A percentile compares a stretch with the other conserved stretches of the same genome.
Evolutionary conservation across 2,329 filamentous ascomycete species (phyloP).

Genomic region (Thermoascus crustaceus): DNA sequence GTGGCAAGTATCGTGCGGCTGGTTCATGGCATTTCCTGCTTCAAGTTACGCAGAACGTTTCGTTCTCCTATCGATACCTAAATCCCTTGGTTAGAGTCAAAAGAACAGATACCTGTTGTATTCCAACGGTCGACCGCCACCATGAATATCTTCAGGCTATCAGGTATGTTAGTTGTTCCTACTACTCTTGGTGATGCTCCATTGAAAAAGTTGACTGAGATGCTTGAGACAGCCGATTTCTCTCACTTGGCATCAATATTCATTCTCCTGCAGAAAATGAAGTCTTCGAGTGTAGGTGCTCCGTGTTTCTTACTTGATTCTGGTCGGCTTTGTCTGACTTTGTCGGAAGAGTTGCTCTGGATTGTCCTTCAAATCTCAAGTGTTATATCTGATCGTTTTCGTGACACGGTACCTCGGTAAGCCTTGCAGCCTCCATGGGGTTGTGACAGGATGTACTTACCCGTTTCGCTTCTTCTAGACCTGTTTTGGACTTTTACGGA

Average conservation of each 20-base stretch:
- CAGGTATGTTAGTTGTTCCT: constrained; percentile 42
- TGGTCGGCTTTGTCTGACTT: constrained; percentile 10
- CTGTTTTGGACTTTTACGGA: constrained; percentile 75
- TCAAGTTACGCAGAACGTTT: neutral
- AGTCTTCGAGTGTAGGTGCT: constrained; percentile 67
- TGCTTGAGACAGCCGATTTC: constrained; percentile 62
- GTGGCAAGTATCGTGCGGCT: neutral
- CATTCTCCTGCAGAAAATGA: constrained; percentile 96
- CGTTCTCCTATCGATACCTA: constrained; percentile 3
- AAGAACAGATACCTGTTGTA: too few species aligned
- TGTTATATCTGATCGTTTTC: constrained; percentile 89
- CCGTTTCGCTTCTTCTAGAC: constrained; percentile 47
- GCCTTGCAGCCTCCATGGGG: too few species aligned
- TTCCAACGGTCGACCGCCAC: constrained; percentile 21
- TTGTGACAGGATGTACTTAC: too few species aligned
- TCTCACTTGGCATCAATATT: constrained; percentile 92
- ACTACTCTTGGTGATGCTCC: neutral
- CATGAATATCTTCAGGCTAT: constrained; percentile 64
- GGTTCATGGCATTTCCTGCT: neutral
- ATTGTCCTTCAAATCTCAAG: constrained; percentile 98
- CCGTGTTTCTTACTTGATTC: neutral
- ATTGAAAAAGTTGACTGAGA: constrained; percentile 10
- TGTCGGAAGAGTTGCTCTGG: constrained; percentile 77
- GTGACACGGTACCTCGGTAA: constrained; percentile 81
- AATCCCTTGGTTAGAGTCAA: too few species aligned